phyloP scores from a whole-genome alignment of 768 basidiomycete genomes.

The Leccinum variicolor region DNA sequence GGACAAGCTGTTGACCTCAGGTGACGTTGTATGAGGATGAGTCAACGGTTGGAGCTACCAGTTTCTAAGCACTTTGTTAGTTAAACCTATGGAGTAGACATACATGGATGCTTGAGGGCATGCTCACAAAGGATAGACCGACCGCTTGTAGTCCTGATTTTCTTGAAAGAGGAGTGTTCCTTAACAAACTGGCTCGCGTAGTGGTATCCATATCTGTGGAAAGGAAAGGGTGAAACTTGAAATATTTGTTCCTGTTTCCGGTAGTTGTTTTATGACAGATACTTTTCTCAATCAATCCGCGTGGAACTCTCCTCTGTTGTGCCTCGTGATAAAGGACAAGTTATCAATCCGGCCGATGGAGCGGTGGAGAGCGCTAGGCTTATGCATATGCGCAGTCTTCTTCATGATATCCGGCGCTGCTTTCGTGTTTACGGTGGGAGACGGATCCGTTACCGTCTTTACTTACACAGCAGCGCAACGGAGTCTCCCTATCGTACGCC shows the following conservation, averaged over 20 bases:
- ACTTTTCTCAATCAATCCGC: not conserved
- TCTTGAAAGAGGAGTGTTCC: not conserved
- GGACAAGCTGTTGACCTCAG: not conserved
- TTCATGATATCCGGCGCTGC: no score
- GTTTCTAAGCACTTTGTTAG: no score
- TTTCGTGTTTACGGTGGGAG: no score
- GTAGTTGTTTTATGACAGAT: not conserved
- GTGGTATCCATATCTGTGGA: not conserved
- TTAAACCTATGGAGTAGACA: not conserved
- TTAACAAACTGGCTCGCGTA: not conserved
- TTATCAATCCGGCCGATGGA: no score
- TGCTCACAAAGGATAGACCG: not conserved
- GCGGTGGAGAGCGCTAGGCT: no score
- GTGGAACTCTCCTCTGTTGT: not conserved
- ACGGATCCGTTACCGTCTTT: no score
- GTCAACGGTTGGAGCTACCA: no score
- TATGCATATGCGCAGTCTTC: no score
- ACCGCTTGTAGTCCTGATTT: not conserved
- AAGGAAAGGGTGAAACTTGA: not conserved
- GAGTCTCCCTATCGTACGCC: slow-evolving; percentile 3
- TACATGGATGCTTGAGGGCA: not conserved
- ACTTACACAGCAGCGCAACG: not conserved
- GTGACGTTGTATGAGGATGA: not conserved
- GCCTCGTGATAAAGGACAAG: no score
- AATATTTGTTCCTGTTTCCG: not conserved